Conservation (phyloP, 2,329 filamentous ascomycete species). For the Rutstroemia sp. region DNA sequence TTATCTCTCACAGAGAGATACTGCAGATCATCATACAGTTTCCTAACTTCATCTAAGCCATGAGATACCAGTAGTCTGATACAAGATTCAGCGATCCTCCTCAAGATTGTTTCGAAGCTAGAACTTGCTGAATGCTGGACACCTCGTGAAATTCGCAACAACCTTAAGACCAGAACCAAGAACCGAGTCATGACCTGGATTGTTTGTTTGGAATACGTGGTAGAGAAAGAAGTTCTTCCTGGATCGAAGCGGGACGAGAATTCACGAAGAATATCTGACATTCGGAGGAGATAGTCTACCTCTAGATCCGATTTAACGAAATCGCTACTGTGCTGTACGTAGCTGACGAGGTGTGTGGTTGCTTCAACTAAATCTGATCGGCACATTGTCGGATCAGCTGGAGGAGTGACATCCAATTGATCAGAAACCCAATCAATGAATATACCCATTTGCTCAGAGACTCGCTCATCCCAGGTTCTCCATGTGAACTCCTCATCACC, state of each 20-base stretch:
- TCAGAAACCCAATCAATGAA: slow-evolving; percentile 53
- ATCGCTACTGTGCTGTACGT: slow-evolving; percentile 22
- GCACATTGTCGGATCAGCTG: not conserved
- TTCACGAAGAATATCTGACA: slow-evolving; percentile 24
- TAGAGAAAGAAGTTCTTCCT: not conserved
- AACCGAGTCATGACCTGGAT: slow-evolving; percentile 16
- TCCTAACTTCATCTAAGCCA: slow-evolving; percentile 38
- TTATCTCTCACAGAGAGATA: slow-evolving; percentile 38
- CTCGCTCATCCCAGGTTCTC: slow-evolving; percentile 48
- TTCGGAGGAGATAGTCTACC: slow-evolving; percentile 22
- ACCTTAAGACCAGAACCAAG: slow-evolving; percentile 33
- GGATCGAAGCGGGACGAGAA: slow-evolving; percentile 16
- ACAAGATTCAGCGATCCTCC: slow-evolving; percentile 33
- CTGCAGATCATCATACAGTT: slow-evolving; percentile 42
- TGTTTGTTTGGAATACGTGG: not conserved
- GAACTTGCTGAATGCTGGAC: slow-evolving; percentile 18
- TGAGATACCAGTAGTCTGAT: slow-evolving; percentile 35
- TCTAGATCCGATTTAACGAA: slow-evolving; percentile 14
- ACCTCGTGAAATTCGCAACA: slow-evolving; percentile 36
- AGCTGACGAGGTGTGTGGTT: slow-evolving; percentile 22
- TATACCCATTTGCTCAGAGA: slow-evolving; percentile 55
- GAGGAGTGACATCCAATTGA: slow-evolving; percentile 23
- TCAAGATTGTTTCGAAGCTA: slow-evolving; percentile 43
- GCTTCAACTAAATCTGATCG: slow-evolving; percentile 11
- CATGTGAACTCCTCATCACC: slow-evolving; percentile 44